phyloP scores from a whole-genome alignment of 345 rosid genomes.

The Dimocarpus longan region DNA sequence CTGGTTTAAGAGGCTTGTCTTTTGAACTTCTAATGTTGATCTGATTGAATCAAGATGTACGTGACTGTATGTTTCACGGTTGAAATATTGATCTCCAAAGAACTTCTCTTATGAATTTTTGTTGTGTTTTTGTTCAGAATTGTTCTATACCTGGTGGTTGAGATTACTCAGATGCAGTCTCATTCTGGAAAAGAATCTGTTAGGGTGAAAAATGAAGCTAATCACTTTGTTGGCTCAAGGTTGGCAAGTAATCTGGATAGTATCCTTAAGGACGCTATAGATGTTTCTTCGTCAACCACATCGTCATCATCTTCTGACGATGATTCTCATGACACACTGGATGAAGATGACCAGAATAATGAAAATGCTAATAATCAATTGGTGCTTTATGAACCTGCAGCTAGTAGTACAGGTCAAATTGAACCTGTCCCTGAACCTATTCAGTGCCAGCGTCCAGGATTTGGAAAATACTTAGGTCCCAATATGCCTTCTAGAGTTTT shows the following conservation, averaged over 20 bases:
- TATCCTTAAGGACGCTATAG: slow-evolving; percentile 27
- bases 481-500: slow-evolving; percentile 38
- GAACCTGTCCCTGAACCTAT: slow-evolving; percentile 35
- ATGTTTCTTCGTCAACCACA: slow-evolving; percentile 38
- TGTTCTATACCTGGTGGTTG: slow-evolving; percentile 21
- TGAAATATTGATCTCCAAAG: background rate
- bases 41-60: background rate
- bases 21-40: slow-evolving; percentile 5
- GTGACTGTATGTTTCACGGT: background rate
- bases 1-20: background rate
- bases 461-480: slow-evolving; percentile 27
- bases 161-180: slow-evolving; percentile 47
- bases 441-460: slow-evolving; percentile 26
- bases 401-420: slow-evolving; percentile 35
- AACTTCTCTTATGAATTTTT: background rate
- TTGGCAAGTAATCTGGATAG: slow-evolving; percentile 27
- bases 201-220: slow-evolving; percentile 43
- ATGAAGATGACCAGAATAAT: slow-evolving; percentile 24
- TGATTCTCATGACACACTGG: slow-evolving; percentile 38
- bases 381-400: slow-evolving; percentile 61
- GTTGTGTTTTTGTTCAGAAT: background rate
- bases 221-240: slow-evolving; percentile 31
- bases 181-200: slow-evolving; percentile 33
- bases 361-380: slow-evolving; percentile 55
- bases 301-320: slow-evolving; percentile 42